Percentiles rank a stretch among this genome's conserved stretches.
Conservation (phyloP, 2,329 filamentous ascomycete species). For the Beauveria sp. region DNA sequence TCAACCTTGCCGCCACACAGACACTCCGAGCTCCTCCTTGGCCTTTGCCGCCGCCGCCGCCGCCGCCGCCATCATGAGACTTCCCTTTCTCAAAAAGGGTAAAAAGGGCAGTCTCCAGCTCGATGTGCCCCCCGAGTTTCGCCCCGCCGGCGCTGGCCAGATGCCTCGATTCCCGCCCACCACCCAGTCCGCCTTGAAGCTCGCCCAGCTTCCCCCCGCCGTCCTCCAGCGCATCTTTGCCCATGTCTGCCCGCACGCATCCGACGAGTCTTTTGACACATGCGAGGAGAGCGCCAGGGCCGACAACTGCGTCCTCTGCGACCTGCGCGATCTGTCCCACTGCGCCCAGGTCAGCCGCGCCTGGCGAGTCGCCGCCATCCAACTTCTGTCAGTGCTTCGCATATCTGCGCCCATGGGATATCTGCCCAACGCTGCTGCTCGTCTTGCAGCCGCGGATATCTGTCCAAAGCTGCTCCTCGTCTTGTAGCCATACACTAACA, state of each 20-base stretch:
- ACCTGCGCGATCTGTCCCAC: conserved; percentile 78
- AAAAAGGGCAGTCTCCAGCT: conserved; percentile 26
- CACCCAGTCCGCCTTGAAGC: conserved; percentile 31
- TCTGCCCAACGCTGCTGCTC: too few relatives aligned
- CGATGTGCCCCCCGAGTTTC: conserved; percentile 24
- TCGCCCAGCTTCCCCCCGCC: conserved; percentile 53
- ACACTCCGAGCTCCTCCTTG: neutral
- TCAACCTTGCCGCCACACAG: neutral
- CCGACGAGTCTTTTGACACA: conserved; percentile 69
- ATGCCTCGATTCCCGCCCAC: conserved; percentile 29
- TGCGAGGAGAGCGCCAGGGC: conserved; percentile 74
- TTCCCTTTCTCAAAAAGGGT: conserved; percentile 29
- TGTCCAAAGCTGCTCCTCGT: neutral
- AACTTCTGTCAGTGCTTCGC: conserved; percentile 51
- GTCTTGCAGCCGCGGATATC: neutral
- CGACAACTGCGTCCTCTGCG: conserved; percentile 86
- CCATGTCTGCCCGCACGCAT: conserved; percentile 74
- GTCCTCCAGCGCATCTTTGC: conserved; percentile 71
- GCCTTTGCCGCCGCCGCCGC: neutral
- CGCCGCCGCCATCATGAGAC: conserved; percentile 23
- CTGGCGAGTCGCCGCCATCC: conserved; percentile 54
- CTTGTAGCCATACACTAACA: neutral
- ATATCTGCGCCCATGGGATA: neutral
- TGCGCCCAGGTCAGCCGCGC: conserved; percentile 65
- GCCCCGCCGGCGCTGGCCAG: conserved; percentile 19